Conservation (phyloP, 2,329 filamentous ascomycete genomes). For the Macrophomina tecta region DNA sequence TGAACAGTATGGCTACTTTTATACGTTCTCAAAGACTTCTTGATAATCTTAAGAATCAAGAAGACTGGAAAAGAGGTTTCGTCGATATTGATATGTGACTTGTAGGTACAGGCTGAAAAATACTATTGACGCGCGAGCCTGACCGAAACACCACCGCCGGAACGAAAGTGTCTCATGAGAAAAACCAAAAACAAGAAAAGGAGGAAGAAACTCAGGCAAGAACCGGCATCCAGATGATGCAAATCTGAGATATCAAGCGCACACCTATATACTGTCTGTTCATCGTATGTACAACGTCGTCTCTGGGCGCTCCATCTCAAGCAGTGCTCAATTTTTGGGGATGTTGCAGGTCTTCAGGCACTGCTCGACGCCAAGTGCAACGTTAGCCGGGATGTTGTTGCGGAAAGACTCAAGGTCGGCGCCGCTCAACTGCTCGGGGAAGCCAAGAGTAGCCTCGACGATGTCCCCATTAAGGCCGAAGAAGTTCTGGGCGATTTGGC, state of each 20-base stretch:
- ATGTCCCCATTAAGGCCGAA: constrained; percentile 47
- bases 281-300: not conserved
- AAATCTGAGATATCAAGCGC: not conserved
- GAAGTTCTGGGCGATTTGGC: constrained; percentile 52
- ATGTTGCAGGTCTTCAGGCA: constrained; percentile 60
- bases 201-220: not conserved
- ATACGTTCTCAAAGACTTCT: too few species aligned
- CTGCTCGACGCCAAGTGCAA: constrained; percentile 60
- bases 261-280: not conserved
- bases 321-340: constrained; percentile 33
- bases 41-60: too few species aligned
- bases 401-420: constrained; percentile 46
- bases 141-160: not conserved
- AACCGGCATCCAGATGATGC: not conserved
- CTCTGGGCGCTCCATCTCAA: not conserved
- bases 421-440: constrained; percentile 42
- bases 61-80: not conserved
- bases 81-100: too few species aligned
- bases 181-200: not conserved
- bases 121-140: not conserved
- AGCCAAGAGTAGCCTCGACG: constrained; percentile 46
- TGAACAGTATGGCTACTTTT: too few species aligned
- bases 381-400: constrained; percentile 51
- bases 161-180: not conserved
- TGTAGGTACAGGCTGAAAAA: too few species aligned